phyloP scores from a whole-genome alignment of 768 basidiomycete genomes.

The Lentinula guzmanii region DNA sequence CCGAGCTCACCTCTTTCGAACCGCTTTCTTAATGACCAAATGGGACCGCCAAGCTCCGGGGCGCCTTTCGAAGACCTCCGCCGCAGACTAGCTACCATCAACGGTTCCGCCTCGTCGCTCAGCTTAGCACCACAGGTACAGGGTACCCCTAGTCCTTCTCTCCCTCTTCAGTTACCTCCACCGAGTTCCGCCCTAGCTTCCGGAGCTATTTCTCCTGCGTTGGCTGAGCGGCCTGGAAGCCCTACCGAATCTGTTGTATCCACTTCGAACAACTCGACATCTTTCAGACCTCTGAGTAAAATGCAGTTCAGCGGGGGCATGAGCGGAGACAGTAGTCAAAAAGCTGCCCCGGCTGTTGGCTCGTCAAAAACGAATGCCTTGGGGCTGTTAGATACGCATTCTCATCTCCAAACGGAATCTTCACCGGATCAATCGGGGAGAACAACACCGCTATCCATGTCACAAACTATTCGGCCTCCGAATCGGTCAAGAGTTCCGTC shows the following conservation, averaged over 20 bases:
- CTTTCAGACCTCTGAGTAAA: conserved; percentile 50
- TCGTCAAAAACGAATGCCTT: conserved; percentile 79
- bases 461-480: conserved; percentile 45
- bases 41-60: conserved; percentile 23
- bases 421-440: conserved; percentile 72
- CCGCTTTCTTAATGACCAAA: conserved; percentile 33
- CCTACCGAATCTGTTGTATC: conserved; percentile 83
- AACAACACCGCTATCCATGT: conserved; percentile 68
- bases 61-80: conserved; percentile 77
- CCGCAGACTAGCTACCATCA: conserved; percentile 67
- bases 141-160: conserved; percentile 37
- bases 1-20: conserved; percentile 45
- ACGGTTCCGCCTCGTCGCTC: conserved; percentile 64
- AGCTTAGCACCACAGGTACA: conserved; percentile 30
- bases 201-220: conserved; percentile 18
- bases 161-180: conserved; percentile 27
- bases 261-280: conserved; percentile 52
- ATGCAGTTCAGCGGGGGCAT: conserved; percentile 56
- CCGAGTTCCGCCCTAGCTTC: conserved; percentile 24
- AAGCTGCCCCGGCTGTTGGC: conserved; percentile 87
- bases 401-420: conserved; percentile 56
- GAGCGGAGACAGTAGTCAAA: conserved; percentile 55
- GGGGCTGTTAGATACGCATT: conserved; percentile 76
- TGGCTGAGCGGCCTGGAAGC: conserved; percentile 59
- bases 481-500: conserved; percentile 45